A percentile compares a stretch with the other conserved stretches of the same genome.
Conservation (phyloP, 352 stramenopile species). For the Phytopythium litorale region DNA sequence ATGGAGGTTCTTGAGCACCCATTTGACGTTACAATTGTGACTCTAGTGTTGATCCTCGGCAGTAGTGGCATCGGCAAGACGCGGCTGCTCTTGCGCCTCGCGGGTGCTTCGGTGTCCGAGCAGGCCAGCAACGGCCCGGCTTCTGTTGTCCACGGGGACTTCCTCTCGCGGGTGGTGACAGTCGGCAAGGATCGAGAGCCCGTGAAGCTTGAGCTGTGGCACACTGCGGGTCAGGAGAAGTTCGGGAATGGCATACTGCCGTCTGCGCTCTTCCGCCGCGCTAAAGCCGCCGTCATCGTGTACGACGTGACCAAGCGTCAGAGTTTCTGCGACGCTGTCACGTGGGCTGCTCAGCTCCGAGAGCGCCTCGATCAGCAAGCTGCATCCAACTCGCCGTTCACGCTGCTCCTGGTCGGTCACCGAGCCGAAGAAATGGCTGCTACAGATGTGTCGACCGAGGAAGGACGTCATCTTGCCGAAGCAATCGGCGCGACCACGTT, state of each 20-base stretch:
- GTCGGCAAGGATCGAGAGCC: conserved; percentile 17
- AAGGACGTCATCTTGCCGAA: conserved; percentile 18
- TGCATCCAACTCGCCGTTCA: conserved; percentile 13
- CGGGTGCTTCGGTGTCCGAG: conserved; percentile 4
- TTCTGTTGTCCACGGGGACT: conserved; percentile 16
- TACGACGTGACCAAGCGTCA: conserved; percentile 34
- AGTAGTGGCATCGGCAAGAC: conserved; percentile 41
- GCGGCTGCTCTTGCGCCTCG: conserved; percentile 26
- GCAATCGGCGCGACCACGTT: conserved; percentile 18
- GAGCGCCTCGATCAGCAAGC: conserved; percentile 3
- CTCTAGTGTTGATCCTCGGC: conserved; percentile 41
- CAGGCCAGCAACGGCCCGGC: not conserved
- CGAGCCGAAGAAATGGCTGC: conserved; percentile 3
- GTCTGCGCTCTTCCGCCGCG: conserved; percentile 38
- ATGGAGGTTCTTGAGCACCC: not conserved
- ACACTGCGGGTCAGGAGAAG: conserved; percentile 46
- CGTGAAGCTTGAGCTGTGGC: conserved; percentile 51
- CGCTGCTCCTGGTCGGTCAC: conserved; percentile 33
- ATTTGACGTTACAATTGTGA: not conserved
- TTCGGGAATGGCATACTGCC: conserved; percentile 29
- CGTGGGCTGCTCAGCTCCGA: conserved; percentile 30
- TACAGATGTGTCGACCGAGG: conserved; percentile 11
- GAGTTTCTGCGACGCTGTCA: conserved; percentile 27
- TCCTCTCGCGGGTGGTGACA: conserved; percentile 27
- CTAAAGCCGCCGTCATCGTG: conserved; percentile 35